Evolutionary conservation across 345 rosid genomes (phyloP), one percentile per base, ranked within the genome.

Genomic region (Nasturtium officinale): DNA sequence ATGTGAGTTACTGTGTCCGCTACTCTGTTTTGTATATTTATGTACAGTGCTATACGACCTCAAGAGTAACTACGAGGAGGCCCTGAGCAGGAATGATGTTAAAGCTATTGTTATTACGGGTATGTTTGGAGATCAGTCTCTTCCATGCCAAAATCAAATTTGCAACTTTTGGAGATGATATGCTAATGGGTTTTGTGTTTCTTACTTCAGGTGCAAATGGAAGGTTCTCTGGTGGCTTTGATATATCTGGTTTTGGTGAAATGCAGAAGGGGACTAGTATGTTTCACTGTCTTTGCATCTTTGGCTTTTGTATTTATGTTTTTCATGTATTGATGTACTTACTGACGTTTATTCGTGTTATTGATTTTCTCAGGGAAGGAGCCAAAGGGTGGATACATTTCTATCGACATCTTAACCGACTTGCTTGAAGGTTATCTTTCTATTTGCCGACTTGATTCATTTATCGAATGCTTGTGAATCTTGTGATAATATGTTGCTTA

Each of bases 211-310:
- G 98, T 65, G 89, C 87, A 17, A 92, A 86, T 30, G 98, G 95
- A 47, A 96, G 81, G 79, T 96, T 96, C 79, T 92, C 97, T 71
- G 98, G 98, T 71, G 99, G 99, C 48, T 92, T 90, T 84, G 99
- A 92, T 76, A 90, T 96, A 48, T 38, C 90, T 25, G 83, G 85
- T 43, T 96, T 96, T 55, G 87, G 87, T 50, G 86, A 79, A 64
- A n/a, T 92, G 48, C 92, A 83, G 76, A 61, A 70, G 38, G 96
- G 90, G 74, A 81, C 79, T 5, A 76, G 99, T 87, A 79, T 72
- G 78, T 75, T 53, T 30, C 46, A 11, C 2, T 57, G 9, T 20
- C 29, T 38, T 64, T 11, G 23, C 3, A 48, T 64, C 67, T 58
- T 20, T 63, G 48, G 43, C 38, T 38, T 15, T 48, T 65, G 50